phyloP scores from a whole-genome alignment of 73 alveolate species.

The Breviolum minutum region DNA sequence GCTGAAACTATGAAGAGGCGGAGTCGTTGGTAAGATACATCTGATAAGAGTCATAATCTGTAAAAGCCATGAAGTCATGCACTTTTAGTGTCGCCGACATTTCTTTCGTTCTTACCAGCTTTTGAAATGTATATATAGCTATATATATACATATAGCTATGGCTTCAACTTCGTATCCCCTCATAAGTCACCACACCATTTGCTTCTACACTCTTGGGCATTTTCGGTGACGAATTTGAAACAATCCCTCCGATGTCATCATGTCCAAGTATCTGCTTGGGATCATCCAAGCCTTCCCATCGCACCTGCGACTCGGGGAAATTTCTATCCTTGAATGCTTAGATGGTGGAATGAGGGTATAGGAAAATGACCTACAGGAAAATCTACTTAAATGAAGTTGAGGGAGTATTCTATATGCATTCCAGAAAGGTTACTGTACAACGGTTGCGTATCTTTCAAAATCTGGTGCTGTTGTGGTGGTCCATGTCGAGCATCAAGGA shows the following conservation, averaged over 20 bases:
- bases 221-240: neutral
- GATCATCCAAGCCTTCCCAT: slow-evolving; percentile 92
- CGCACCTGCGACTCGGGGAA: slow-evolving; percentile 17
- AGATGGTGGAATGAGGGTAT: too few species aligned
- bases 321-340: too few species aligned
- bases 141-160: neutral
- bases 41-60: neutral
- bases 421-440: too few species aligned
- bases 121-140: neutral
- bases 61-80: neutral
- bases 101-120: neutral
- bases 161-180: too few species aligned
- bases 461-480: too few species aligned
- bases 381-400: neutral
- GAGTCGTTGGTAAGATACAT: neutral
- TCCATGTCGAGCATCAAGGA: too few species aligned
- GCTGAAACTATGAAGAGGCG: neutral
- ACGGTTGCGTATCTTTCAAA: too few species aligned
- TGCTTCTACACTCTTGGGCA: neutral
- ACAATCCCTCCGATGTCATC: neutral
- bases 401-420: too few species aligned
- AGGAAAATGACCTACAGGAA: too few species aligned
- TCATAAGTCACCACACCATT: neutral
- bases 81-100: neutral
- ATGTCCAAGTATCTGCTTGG: slow-evolving; percentile 57